These are phyloP conservation scores for Annulohypoxylon truncatum DNA, from an alignment of 2,329 filamentous ascomycete species.

Conservation along the genomic window DNA sequence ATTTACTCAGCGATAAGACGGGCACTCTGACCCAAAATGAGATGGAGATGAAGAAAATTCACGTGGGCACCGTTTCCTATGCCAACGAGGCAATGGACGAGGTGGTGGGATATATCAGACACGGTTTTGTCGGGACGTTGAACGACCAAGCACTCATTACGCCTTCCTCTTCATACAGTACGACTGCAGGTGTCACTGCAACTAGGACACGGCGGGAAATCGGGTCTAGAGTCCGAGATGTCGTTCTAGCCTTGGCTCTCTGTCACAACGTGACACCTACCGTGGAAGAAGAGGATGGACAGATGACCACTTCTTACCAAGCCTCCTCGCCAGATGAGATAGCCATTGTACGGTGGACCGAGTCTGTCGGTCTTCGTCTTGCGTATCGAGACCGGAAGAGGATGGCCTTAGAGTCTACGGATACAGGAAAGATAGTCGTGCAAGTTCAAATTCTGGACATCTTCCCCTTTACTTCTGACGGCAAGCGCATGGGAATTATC, in stretches of 20 bases:
- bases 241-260: slow-evolving; percentile 89
- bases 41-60: slow-evolving; percentile 99
- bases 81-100: slow-evolving; percentile 99
- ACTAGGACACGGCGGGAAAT: slow-evolving; percentile 94
- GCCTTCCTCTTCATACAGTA: slow-evolving; percentile 76
- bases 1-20: slow-evolving; percentile 95
- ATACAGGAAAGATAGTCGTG: slow-evolving; percentile 79
- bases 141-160: slow-evolving; percentile 72
- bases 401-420: slow-evolving; percentile 83
- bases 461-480: slow-evolving; percentile 97
- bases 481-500: slow-evolving; percentile 97
- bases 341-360: slow-evolving; percentile 95
- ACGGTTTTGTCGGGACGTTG: slow-evolving; percentile 73
- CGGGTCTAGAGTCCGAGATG: slow-evolving; percentile 89
- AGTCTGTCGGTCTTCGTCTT: slow-evolving; percentile 87
- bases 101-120: slow-evolving; percentile 84
- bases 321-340: slow-evolving; percentile 98
- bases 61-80: slow-evolving; percentile 97
- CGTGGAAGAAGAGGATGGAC: slow-evolving; percentile 82
- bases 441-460: slow-evolving; percentile 90
- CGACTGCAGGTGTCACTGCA: slow-evolving; percentile 69
- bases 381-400: slow-evolving; percentile 86
- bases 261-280: slow-evolving; percentile 98
- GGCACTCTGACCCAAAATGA: slow-evolving; percentile 98
- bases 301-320: slow-evolving; percentile 86